phyloP scores from a whole-genome alignment of 192 early-diverging fungal species.

The Linnemannia hyalina region DNA sequence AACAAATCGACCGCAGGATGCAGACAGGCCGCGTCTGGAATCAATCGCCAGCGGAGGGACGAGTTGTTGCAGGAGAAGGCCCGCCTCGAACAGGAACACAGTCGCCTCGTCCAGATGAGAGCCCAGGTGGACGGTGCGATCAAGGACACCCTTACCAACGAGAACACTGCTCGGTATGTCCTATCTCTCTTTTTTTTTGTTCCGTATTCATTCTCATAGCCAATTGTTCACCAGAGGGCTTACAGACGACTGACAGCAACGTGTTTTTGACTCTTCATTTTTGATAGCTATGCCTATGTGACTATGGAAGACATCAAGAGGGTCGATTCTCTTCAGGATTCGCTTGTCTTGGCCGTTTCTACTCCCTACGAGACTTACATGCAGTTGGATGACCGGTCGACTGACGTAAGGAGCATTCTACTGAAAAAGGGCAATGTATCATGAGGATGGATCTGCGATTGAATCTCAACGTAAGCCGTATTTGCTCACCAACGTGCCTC shows the following conservation, averaged over 20 bases:
- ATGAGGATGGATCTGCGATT: neutral
- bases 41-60: constrained; percentile 38
- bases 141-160: constrained; percentile 44
- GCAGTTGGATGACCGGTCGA: constrained; percentile 31
- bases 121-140: constrained; percentile 36
- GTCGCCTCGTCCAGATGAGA: constrained; percentile 28
- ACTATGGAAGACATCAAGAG: constrained; percentile 52
- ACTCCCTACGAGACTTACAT: constrained; percentile 52
- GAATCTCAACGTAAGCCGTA: neutral
- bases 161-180: constrained; percentile 42
- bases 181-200: neutral
- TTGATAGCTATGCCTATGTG: constrained; percentile 40
- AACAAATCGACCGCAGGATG: constrained; percentile 13
- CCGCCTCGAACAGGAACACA: constrained; percentile 30
- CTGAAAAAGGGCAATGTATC: neutral
- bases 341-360: constrained; percentile 43
- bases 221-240: neutral
- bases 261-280: neutral
- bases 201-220: neutral
- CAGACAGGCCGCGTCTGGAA: constrained; percentile 15
- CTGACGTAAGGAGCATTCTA: constrained; percentile 31
- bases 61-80: constrained; percentile 39
- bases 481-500: neutral
- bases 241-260: too few relatives aligned
- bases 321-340: constrained; percentile 45